Base-by-base conservation (phyloP, 164 flowering plant genomes). In the Paratinospora sagittata region DNA sequence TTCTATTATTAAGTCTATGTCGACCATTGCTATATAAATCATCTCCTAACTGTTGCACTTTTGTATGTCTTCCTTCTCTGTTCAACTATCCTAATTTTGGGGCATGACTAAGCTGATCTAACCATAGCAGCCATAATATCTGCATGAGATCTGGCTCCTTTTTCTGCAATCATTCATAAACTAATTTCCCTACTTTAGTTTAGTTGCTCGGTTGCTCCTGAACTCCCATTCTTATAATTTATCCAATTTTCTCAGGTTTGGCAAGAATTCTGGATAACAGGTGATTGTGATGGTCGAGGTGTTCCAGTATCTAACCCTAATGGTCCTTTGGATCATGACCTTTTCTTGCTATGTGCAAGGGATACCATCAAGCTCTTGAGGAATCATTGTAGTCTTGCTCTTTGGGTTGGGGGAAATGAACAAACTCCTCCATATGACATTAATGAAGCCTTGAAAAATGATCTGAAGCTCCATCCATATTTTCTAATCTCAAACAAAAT, bases 181-280 rank as follows among this genome's bases (percentile, higher is more conserved):
- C 11, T 14, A 47, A 11, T 52, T 9, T 6, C 12, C n/a, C 47
- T 17, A 7, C 34, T 19, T 1, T 8, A n/a, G 23, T 23, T 58
- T 24, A n/a, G n/a, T n/a, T n/a, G n/a, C n/a, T n/a, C n/a, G 8
- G 62, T 60, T 8, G 19, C 17, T 37, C n/a, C 9, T 13, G n/a
- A 27, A 14, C 7, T 71, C 34, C 19, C n/a, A 24, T 64, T 39
- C 68, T 43, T 27, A 33, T 43, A 66, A 24, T 64, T 34, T 52
- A 34, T 69, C 12, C 43, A 64, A 24, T 27, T 78, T 76, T 77
- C 79, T 79, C 77, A 95, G 99, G 99, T 95, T 62, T 95, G 99
- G 99, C 99, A 95, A 84, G 99, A 95, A 76, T 92, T 95, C 70
- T 95, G 99, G 99, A 95, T 95, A 52, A 95, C 98, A 23, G 99